Conservation (phyloP, 177 flowering plant genomes). For the Vitis hybrid region DNA sequence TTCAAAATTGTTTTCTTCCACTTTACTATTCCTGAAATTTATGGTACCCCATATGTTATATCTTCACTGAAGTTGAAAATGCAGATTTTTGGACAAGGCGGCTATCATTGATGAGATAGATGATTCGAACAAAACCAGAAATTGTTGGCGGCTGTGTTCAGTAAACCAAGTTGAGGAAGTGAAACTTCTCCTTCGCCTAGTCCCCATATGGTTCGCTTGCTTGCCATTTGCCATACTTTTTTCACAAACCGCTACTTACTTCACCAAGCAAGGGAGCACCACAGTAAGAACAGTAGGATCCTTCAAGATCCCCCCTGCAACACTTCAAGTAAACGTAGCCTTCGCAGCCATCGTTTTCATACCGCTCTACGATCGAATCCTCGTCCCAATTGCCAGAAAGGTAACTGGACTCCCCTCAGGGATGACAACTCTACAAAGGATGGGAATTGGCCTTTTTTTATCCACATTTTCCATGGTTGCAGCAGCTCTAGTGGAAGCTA, state of each 20-base stretch:
- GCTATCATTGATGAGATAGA: background rate
- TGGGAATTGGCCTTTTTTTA: conserved; percentile 43
- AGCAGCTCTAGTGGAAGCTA: conserved; percentile 40
- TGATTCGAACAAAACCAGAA: conserved; percentile 3
- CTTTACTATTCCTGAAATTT: no score
- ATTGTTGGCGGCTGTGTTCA: conserved; percentile 19
- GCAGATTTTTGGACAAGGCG: conserved; percentile 5
- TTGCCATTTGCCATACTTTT: conserved; percentile 39
- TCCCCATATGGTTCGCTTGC: conserved; percentile 46
- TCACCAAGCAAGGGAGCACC: conserved; percentile 51
- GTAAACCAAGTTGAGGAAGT: conserved; percentile 44
- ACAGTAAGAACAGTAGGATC: conserved; percentile 40
- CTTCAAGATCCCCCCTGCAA: conserved; percentile 34
- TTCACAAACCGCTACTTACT: conserved; percentile 41
- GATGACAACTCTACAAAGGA: conserved; percentile 45
- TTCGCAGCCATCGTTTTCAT: conserved; percentile 27
- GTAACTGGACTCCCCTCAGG: conserved; percentile 33
- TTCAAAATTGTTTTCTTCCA: no score
- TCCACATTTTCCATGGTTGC: conserved; percentile 31
- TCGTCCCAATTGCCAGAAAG: conserved; percentile 34
- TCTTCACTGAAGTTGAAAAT: background rate
- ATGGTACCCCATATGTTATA: no score
- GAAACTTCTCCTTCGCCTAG: conserved; percentile 27
- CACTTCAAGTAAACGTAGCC: conserved; percentile 37
- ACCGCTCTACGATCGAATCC: conserved; percentile 41